Evolutionary conservation across 208 protist genomes (phyloP).

Genomic region (Tritrichomonas musculus): DNA sequence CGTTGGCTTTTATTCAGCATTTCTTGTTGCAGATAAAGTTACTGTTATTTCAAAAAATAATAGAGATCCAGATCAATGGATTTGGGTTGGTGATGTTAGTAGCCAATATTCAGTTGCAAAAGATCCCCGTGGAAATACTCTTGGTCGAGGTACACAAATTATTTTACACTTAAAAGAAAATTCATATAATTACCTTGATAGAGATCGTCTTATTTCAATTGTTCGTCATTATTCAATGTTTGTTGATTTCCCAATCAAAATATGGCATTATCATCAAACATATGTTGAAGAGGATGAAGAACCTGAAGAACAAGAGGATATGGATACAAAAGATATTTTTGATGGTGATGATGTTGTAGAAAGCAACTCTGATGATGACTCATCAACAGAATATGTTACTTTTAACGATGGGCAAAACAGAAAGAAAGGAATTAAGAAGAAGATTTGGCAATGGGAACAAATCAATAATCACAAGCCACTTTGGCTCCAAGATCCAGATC

Average conservation of each 20-base stretch:
- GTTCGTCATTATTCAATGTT: slow-evolving; percentile 97
- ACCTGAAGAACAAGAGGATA: slow-evolving; percentile 47
- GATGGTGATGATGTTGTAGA: slow-evolving; percentile 21
- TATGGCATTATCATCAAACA: not conserved
- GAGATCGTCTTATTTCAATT: slow-evolving; percentile 32
- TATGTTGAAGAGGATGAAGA: not conserved
- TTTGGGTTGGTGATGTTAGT: slow-evolving; percentile 92
- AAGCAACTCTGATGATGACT: not conserved
- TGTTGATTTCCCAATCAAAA: slow-evolving; percentile 83
- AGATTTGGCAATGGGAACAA: slow-evolving; percentile 68
- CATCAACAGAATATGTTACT: not conserved
- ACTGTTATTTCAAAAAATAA: slow-evolving; percentile 73
- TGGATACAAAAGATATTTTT: slow-evolving; percentile 42
- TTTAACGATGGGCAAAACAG: slow-evolving; percentile 50
- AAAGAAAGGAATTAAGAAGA: slow-evolving; percentile 67
- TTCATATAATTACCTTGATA: slow-evolving; percentile 78
- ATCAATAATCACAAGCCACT: slow-evolving; percentile 95
- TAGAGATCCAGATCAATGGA: slow-evolving; percentile 57
- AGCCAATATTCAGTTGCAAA: slow-evolving; percentile 80
- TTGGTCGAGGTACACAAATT: slow-evolving; percentile 82
- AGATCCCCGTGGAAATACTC: slow-evolving; percentile 69
- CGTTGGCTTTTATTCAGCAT: slow-evolving; percentile 99
- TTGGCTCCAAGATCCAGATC: slow-evolving; percentile 80
- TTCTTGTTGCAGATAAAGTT: slow-evolving; percentile 95
- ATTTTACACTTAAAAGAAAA: slow-evolving; percentile 87